Evolutionary conservation across 2,329 filamentous ascomycete species (phyloP).

Genomic region (Colletotrichum spinosum): DNA sequence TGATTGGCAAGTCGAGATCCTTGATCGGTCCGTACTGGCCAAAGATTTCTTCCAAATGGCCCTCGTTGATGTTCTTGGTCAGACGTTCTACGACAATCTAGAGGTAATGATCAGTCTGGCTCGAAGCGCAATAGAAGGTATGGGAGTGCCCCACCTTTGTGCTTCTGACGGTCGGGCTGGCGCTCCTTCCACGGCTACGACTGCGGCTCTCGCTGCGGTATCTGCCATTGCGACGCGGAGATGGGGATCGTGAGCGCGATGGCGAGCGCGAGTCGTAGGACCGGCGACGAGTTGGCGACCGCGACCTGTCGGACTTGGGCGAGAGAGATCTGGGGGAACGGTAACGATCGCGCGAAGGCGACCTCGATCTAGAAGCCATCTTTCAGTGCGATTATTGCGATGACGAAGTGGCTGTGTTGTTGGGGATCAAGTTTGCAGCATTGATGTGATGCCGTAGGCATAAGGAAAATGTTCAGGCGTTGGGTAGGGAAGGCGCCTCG

Average conservation of each 20-base stretch:
- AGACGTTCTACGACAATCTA: conserved; percentile 96
- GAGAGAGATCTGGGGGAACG: conserved; percentile 51
- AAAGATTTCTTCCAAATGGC: conserved; percentile 92
- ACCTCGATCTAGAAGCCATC: conserved; percentile 39
- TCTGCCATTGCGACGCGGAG: conserved; percentile 51
- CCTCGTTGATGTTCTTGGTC: conserved; percentile 93
- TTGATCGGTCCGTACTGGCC: conserved; percentile 86
- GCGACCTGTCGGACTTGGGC: conserved; percentile 48
- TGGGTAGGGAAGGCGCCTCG: conserved; percentile 6
- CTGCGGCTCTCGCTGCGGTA: conserved; percentile 45
- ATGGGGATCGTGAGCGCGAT: conserved; percentile 46
- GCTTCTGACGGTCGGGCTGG: conserved; percentile 53
- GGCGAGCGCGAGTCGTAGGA: conserved; percentile 46
- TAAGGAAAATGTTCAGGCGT: background rate
- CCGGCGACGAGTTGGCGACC: conserved; percentile 47
- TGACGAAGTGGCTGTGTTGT: background rate
- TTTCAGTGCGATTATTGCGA: background rate
- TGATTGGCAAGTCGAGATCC: conserved; percentile 91
- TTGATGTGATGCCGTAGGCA: background rate
- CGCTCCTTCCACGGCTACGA: conserved; percentile 43
- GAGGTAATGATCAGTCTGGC: conserved; percentile 13
- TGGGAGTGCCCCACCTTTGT: conserved; percentile 60
- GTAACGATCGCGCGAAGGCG: conserved; percentile 44
- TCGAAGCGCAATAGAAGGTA: conserved; percentile 37
- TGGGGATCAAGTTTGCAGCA: background rate